phyloP scores from a whole-genome alignment of 169 alveolate genomes.

The Ichthyophthirius multifiliis region DNA sequence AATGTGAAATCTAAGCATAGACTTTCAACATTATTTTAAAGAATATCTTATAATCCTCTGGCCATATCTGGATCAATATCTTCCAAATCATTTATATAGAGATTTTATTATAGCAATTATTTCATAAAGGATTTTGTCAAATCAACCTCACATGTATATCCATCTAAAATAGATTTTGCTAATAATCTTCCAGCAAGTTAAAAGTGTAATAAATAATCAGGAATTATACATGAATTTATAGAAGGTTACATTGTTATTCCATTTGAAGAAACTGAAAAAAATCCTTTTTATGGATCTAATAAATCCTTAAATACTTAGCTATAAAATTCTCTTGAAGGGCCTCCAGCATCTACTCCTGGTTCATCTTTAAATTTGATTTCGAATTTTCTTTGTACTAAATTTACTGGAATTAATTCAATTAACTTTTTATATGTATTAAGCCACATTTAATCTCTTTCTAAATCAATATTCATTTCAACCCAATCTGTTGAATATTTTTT shows the following conservation, averaged over 20 bases:
- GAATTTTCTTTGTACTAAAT: constrained; percentile 28
- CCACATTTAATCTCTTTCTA: not conserved
- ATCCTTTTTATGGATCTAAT: constrained; percentile 66
- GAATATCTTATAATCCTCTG: constrained; percentile 63
- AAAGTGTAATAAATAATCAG: constrained; percentile 61
- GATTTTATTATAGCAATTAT: constrained; percentile 19
- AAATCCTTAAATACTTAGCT: constrained; percentile 64
- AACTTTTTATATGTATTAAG: not conserved
- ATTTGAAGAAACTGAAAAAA: constrained; percentile 55
- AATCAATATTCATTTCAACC: not conserved
- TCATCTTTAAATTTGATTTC: constrained; percentile 56
- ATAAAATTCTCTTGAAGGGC: constrained; percentile 73
- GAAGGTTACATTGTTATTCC: constrained; percentile 66
- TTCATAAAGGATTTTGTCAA: constrained; percentile 44
- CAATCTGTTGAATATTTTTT: not conserved
- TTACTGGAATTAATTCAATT: not conserved
- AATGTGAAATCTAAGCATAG: constrained; percentile 45
- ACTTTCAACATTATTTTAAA: constrained; percentile 58
- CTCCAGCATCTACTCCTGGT: constrained; percentile 78
- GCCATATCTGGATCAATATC: constrained; percentile 72
- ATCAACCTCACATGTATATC: constrained; percentile 57
- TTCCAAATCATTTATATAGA: constrained; percentile 66
- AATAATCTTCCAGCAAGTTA: constrained; percentile 71
- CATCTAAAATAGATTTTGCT: constrained; percentile 75
- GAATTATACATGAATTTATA: constrained; percentile 52